phyloP scores from a whole-genome alignment of 2,329 filamentous ascomycete species.

The Alternaria sp. region DNA sequence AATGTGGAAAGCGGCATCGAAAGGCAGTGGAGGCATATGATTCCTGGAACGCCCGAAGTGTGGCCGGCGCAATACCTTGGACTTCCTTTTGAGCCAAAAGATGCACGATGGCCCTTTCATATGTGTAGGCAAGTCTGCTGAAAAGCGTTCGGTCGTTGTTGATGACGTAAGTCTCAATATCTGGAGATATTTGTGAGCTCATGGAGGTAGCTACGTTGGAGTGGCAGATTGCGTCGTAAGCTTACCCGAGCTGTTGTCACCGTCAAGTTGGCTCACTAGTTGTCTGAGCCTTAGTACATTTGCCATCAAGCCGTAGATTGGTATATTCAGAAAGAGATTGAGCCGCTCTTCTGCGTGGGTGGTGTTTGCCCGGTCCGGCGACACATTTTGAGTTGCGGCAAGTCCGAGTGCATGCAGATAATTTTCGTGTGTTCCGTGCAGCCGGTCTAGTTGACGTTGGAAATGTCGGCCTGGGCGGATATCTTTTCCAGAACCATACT shows the following conservation, averaged over 20 bases:
- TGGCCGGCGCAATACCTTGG: neutral
- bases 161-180: neutral
- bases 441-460: neutral
- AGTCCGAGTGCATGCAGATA: neutral
- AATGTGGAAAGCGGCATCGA: neutral
- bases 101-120: fast-evolving
- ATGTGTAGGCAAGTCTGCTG: neutral
- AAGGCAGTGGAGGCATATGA: neutral
- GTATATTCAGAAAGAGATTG: too few species aligned
- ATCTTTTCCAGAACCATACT: neutral
- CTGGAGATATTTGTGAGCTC: too few species aligned
- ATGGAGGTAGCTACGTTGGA: too few species aligned
- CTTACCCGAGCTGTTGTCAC: too few species aligned
- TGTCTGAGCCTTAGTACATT: too few species aligned
- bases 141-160: neutral
- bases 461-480: neutral
- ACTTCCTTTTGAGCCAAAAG: fast-evolving
- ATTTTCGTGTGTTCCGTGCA: neutral
- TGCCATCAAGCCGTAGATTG: too few species aligned
- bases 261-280: fast-evolving
- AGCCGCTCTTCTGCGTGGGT: too few species aligned
- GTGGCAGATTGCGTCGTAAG: fast-evolving
- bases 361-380: too few species aligned
- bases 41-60: neutral
- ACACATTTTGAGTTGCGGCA: too few species aligned